These are phyloP conservation scores for Chrysoporthe deuterocubensis DNA, from an alignment of 2,329 filamentous ascomycete genomes.

Conservation along the genomic window DNA sequence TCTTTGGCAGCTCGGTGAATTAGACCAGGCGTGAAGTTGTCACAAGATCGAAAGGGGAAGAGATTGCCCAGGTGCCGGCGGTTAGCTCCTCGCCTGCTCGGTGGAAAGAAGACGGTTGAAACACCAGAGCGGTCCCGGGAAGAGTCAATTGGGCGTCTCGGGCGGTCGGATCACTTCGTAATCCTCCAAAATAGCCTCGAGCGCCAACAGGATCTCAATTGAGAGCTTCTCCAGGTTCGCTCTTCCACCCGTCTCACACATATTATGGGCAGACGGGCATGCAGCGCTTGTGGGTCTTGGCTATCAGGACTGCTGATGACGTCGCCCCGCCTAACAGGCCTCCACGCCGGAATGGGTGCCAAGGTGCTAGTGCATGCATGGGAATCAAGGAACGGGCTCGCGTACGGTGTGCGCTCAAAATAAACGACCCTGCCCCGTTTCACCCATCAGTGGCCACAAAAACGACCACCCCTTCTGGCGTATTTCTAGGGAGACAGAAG, in stretches of 20 bases:
- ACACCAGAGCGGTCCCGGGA: not conserved
- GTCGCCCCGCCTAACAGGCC: slow-evolving; percentile 1
- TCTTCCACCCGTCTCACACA: not conserved
- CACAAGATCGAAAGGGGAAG: slow-evolving; percentile 5
- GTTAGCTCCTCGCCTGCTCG: not conserved
- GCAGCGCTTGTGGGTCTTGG: not conserved
- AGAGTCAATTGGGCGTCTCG: not conserved
- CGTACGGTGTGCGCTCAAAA: not conserved
- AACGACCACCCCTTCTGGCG: not conserved
- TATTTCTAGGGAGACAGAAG: not conserved
- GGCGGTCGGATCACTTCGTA: not conserved
- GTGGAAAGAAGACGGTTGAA: not conserved
- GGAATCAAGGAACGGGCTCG: slow-evolving; percentile 4
- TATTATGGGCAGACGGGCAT: not conserved
- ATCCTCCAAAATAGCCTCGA: not conserved
- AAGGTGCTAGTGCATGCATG: slow-evolving; percentile 4
- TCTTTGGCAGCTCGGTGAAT: not conserved
- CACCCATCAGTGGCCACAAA: not conserved
- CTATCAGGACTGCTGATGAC: not conserved
- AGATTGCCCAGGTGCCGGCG: not conserved
- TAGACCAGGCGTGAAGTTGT: not conserved
- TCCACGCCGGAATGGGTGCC: not conserved
- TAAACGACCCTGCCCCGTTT: not conserved
- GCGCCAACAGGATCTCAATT: not conserved
- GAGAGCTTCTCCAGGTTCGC: not conserved